Evolutionary conservation across 2,329 filamentous ascomycete species (phyloP).

Genomic region (Aspergillus sergii): DNA sequence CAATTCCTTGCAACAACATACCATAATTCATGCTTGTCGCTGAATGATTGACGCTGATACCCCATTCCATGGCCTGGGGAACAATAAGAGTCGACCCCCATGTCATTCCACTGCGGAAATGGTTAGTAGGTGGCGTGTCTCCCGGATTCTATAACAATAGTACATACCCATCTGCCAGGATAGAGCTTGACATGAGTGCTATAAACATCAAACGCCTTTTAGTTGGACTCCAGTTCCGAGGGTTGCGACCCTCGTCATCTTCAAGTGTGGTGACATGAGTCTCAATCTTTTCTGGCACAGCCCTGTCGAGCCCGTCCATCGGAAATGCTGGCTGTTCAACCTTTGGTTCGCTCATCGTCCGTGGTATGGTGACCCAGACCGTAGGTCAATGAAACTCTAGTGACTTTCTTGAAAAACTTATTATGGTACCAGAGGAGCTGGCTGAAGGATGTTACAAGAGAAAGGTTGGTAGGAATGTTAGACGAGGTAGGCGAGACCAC

Average conservation of each 20-base stretch:
- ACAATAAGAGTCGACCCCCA: conserved; percentile 45
- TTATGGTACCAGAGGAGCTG: not conserved
- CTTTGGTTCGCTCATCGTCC: not conserved
- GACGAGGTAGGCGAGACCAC: not conserved
- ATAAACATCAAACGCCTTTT: conserved; percentile 37
- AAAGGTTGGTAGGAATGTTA: not conserved
- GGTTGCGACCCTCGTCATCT: conserved; percentile 15
- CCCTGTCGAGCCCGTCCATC: not conserved
- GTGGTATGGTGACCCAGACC: not conserved
- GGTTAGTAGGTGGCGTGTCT: not conserved
- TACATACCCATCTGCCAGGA: conserved; percentile 39
- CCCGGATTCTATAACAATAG: not conserved
- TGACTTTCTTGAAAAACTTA: not conserved
- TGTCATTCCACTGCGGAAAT: conserved; percentile 35
- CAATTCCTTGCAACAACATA: conserved; percentile 42
- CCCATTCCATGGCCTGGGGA: conserved; percentile 41
- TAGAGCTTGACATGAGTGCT: conserved; percentile 38
- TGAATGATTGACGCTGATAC: conserved; percentile 34
- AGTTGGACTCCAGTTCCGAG: conserved; percentile 31
- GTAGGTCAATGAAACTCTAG: too few species aligned
- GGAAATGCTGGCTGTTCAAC: not conserved
- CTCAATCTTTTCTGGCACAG: not conserved
- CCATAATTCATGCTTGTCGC: conserved; percentile 45
- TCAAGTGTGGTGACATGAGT: not conserved
- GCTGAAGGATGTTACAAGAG: not conserved